These are phyloP conservation scores for Cercophora scortea DNA, from an alignment of 495 filamentous ascomycete species.

Conservation along the genomic window DNA sequence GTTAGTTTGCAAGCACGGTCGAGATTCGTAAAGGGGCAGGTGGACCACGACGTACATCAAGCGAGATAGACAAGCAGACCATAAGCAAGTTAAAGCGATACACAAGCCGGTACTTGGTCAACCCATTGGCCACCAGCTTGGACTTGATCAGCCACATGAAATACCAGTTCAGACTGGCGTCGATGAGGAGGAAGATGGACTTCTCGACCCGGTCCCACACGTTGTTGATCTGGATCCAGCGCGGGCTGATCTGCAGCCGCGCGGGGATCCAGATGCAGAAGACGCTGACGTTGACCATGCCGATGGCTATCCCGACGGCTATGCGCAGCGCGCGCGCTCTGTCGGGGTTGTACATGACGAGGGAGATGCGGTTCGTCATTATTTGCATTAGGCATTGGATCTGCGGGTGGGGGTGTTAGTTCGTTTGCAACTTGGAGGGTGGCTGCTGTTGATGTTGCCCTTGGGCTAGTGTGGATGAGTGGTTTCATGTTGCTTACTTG, in stretches of 20 bases:
- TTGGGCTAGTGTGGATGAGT: background rate
- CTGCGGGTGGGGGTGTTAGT: conserved; percentile 9
- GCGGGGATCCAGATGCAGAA: conserved; percentile 45
- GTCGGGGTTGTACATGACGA: conserved; percentile 30
- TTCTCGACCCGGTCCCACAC: conserved; percentile 47
- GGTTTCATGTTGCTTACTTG: conserved; percentile 7
- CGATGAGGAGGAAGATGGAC: conserved; percentile 37
- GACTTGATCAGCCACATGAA: conserved; percentile 40
- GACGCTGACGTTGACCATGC: conserved; percentile 39
- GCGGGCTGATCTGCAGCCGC: conserved; percentile 25
- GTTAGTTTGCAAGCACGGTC: background rate
- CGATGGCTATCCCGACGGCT: conserved; percentile 29
- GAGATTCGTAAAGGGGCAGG: background rate
- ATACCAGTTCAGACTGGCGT: conserved; percentile 38
- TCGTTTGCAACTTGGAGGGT: background rate
- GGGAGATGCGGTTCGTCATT: conserved; percentile 38
- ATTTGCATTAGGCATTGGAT: conserved; percentile 40
- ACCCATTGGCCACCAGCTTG: conserved; percentile 38
- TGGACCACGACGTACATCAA: conserved; percentile 30
- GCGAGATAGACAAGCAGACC: conserved; percentile 37
- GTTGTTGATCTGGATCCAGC: conserved; percentile 27
- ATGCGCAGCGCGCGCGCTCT: conserved; percentile 23
- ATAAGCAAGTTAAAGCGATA: conserved; percentile 44
- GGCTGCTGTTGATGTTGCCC: background rate
- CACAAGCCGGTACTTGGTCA: conserved; percentile 40